Conservation (phyloP, 306 rosid species). For the Cicer pinnatifidum region DNA sequence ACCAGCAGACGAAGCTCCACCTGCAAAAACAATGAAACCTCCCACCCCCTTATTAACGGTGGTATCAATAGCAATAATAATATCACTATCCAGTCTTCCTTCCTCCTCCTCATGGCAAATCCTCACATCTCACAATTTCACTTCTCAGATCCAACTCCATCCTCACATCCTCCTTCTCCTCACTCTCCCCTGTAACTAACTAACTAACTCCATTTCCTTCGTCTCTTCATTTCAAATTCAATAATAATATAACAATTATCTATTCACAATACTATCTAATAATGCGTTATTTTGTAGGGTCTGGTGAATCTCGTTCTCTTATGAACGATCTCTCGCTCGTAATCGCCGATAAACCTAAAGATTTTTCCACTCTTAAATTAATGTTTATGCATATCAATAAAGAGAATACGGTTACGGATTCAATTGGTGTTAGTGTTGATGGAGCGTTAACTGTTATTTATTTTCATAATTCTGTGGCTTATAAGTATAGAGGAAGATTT, state of each 20-base stretch:
- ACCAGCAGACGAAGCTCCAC: not conserved
- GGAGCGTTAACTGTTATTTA: slow-evolving; percentile 57
- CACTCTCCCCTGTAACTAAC: slow-evolving; percentile 69
- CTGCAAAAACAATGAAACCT: slow-evolving; percentile 16
- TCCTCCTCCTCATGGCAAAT: slow-evolving; percentile 63
- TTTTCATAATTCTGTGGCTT: slow-evolving; percentile 68
- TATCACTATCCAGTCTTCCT: slow-evolving; percentile 32
- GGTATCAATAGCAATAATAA: not conserved
- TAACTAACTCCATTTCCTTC: not conserved
- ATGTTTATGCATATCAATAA: slow-evolving; percentile 62
- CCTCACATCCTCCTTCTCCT: slow-evolving; percentile 75
- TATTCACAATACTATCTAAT: too few relatives aligned
- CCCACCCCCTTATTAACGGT: not conserved
- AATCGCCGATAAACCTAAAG: slow-evolving; percentile 43
- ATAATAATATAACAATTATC: too few relatives aligned
- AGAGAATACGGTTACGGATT: slow-evolving; percentile 66
- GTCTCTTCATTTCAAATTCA: not conserved
- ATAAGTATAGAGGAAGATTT: slow-evolving; percentile 75
- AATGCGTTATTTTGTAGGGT: slow-evolving; percentile 59
- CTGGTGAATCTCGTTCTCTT: slow-evolving; percentile 83
- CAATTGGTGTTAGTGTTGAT: slow-evolving; percentile 60
- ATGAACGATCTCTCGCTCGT: slow-evolving; percentile 58
- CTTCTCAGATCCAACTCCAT: slow-evolving; percentile 85
- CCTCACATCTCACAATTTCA: slow-evolving; percentile 78
- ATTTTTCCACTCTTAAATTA: slow-evolving; percentile 60